Base-by-base conservation (phyloP, 495 filamentous ascomycete genomes). In the Emericellopsis terricola region DNA sequence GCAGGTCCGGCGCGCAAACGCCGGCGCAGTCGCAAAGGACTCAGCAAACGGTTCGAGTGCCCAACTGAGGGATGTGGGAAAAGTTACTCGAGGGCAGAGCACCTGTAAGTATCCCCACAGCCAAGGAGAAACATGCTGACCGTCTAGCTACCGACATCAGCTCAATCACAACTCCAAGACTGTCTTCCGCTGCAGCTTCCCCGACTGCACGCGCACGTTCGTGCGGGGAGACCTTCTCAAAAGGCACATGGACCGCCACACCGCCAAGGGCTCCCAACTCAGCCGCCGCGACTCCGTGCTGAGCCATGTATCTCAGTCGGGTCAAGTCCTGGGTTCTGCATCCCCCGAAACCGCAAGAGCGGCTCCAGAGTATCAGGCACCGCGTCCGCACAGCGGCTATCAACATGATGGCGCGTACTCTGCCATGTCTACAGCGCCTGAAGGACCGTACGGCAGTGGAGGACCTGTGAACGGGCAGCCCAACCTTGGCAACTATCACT, bases 111-210 rank as follows among this genome's bases (percentile, higher is more conserved):
- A 33, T 13, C 11, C n/a, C 13, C 10, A 31, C 15, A 9, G 8
- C 33, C 24, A 4, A 23, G 15, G n/a, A n/a, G n/a, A n/a, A n/a
- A n/a, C n/a, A n/a, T 52, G 40, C 52, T 33, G 20, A 24, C 15
- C 30, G 14, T 13, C 42, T 29, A 71, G 67, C 20, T 68, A 94
- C 54, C 73, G 89, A 15, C 89, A 97, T 56, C 87, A 94, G 56
- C 56, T 97, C 44, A 97, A 97, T 47, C 89, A 89, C 77, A 76
- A 64, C 64, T 86, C 87, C 6, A 96, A 97, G 56, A 81, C 91
- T 47, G 93, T 96, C 21, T 97, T 91, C 50, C 74, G 71, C 51
- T 97, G 89, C 63, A 81, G 93, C 50, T 94, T 84, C 47, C 84
- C 81, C 21, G 83, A 85, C 41, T 97, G 89, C 52, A 68, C 75